These are phyloP conservation scores for Paracoccidioides brasiliensis DNA, from an alignment of 2,329 filamentous ascomycete species.

Conservation along the genomic window DNA sequence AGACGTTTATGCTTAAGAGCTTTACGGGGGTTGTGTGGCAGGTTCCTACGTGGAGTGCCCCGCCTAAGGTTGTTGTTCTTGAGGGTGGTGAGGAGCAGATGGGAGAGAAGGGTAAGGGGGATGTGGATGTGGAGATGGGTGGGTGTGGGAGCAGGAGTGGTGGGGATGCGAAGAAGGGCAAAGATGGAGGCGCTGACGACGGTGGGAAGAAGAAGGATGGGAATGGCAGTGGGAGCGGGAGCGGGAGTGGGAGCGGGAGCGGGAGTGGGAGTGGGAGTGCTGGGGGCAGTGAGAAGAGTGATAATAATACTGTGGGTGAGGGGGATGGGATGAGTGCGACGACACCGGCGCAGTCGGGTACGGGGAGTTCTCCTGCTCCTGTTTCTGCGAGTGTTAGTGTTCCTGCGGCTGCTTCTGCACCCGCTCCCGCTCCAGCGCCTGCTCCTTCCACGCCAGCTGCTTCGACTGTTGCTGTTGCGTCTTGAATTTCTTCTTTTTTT, in stretches of 20 bases:
- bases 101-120: no score
- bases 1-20: constrained; percentile 72
- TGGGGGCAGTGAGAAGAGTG: constrained; percentile 36
- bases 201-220: neutral
- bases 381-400: constrained; percentile 19
- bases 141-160: neutral
- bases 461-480: neutral
- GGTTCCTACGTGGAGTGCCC: constrained; percentile 69
- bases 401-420: constrained; percentile 18
- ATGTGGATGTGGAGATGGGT: neutral
- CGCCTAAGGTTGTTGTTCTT: constrained; percentile 25
- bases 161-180: no score
- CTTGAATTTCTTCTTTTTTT: neutral
- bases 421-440: constrained; percentile 37
- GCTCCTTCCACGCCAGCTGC: constrained; percentile 13
- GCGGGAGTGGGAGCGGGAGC: neutral
- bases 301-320: neutral
- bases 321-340: constrained; percentile 18
- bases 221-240: neutral
- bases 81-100: constrained; percentile 30
- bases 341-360: constrained; percentile 3
- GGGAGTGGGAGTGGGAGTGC: constrained; percentile 14
- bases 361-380: constrained; percentile 37
- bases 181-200: no score
- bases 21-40: constrained; percentile 83